phyloP scores from a whole-genome alignment of 257 asterid genomes.

The Petunia axillaris region DNA sequence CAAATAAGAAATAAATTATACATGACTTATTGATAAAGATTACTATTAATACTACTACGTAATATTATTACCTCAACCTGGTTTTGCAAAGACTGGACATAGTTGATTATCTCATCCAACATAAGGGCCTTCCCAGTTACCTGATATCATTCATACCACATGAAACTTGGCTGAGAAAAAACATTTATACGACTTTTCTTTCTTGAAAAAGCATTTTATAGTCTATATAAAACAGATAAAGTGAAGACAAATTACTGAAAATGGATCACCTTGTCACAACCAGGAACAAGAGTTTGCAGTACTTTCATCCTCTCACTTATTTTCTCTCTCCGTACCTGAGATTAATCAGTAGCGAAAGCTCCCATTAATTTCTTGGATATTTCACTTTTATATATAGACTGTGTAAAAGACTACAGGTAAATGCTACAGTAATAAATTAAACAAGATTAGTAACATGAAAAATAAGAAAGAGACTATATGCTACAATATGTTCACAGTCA shows the following conservation, averaged over 20 bases:
- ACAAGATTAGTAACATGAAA: too few species aligned
- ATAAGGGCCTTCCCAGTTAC: constrained; percentile 91
- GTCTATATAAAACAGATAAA: background rate
- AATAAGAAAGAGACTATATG: too few species aligned
- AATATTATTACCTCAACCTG: constrained; percentile 76
- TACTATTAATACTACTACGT: too few species aligned
- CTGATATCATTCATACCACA: constrained; percentile 55
- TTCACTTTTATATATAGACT: too few species aligned
- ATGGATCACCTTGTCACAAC: constrained; percentile 73
- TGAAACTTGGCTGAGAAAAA: constrained; percentile 29
- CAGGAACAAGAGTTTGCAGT: constrained; percentile 82
- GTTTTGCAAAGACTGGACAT: constrained; percentile 83
- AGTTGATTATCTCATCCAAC: constrained; percentile 90
- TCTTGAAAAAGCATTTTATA: background rate
- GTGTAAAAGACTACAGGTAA: too few species aligned
- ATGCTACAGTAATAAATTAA: too few species aligned
- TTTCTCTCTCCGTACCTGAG: constrained; percentile 77
- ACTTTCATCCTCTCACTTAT: constrained; percentile 83
- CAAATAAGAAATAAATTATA: background rate
- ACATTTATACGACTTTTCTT: background rate
- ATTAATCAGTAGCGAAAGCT: background rate
- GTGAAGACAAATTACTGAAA: constrained; percentile 27
- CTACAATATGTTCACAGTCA: too few species aligned
- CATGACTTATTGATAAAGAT: background rate
- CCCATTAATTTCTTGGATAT: background rate